A percentile compares a stretch with the other conserved stretches of the same genome.
phyloP scores from a whole-genome alignment of 192 early-diverging fungal species.

The Endogone sp. region DNA sequence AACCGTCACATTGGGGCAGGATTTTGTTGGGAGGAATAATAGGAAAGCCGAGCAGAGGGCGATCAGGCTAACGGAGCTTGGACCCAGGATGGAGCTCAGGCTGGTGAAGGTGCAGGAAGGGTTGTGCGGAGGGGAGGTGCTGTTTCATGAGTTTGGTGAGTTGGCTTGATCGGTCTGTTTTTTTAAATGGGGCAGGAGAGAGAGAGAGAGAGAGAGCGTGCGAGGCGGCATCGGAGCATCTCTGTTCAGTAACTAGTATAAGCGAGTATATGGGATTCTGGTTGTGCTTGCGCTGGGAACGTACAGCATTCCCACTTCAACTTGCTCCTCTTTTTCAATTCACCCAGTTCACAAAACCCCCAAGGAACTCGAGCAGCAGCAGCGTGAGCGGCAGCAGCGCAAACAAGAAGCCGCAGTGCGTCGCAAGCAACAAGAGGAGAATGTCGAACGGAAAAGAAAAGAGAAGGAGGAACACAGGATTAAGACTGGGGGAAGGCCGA shows the following conservation, averaged over 20 bases:
- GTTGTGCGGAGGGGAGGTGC: constrained; percentile 87
- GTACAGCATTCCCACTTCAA: not conserved
- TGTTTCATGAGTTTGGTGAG: constrained; percentile 82
- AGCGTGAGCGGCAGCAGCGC: constrained; percentile 55
- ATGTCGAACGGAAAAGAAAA: constrained; percentile 75
- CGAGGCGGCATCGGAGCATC: too few relatives aligned
- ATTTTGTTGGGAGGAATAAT: constrained; percentile 76
- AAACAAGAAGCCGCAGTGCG: constrained; percentile 63
- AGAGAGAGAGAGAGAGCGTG: too few relatives aligned
- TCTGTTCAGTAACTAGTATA: too few relatives aligned
- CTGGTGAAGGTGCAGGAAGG: constrained; percentile 89
- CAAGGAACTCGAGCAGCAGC: constrained; percentile 66
- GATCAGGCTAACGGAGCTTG: constrained; percentile 82
- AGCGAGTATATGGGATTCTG: not conserved
- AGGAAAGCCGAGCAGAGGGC: constrained; percentile 76
- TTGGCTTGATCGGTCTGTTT: constrained; percentile 3
- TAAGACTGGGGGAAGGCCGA: constrained; percentile 33
- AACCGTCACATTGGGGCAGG: constrained; percentile 80
- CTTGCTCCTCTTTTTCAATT: not conserved
- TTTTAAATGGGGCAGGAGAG: not conserved
- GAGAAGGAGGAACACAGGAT: constrained; percentile 53
- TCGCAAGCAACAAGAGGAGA: constrained; percentile 75
- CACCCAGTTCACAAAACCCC: constrained; percentile 62
- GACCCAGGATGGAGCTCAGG: constrained; percentile 83
- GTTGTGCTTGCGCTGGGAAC: not conserved